These are phyloP conservation scores for Flaveria ramosissima DNA, from an alignment of 129 eudicot species.

Conservation along the genomic window DNA sequence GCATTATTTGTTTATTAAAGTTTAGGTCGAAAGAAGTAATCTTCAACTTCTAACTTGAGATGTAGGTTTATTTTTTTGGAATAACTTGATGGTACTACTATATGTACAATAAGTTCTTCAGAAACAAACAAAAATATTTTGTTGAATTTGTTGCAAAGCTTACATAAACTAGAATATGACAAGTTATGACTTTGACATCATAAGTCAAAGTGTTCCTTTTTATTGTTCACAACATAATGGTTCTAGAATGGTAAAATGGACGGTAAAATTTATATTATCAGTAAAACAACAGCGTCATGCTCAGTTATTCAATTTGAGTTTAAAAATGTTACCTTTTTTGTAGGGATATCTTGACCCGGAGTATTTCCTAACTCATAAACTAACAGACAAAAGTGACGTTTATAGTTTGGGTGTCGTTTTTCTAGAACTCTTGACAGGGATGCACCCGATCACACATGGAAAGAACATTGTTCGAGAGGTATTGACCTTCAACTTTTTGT, in stretches of 20 bases:
- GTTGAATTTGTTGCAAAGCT: background rate
- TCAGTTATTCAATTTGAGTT: background rate
- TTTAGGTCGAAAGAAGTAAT: conserved; percentile 27
- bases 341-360: conserved; percentile 98
- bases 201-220: background rate
- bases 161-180: background rate
- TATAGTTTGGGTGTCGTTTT: conserved; percentile 90
- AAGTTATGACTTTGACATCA: conserved; percentile 22
- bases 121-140: background rate
- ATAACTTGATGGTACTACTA: background rate
- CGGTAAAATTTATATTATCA: background rate
- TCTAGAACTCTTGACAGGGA: conserved; percentile 74
- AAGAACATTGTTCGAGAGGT: conserved; percentile 96
- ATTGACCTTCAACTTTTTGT: conserved; percentile 7
- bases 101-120: background rate
- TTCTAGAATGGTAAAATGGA: no score
- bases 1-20: conserved; percentile 5
- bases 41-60: conserved; percentile 10
- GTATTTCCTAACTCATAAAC: conserved; percentile 81
- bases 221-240: background rate
- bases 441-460: conserved; percentile 87
- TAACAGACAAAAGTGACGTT: conserved; percentile 90
- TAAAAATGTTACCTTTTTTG: background rate
- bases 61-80: background rate
- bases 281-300: background rate